Percentiles rank a stretch among this genome's conserved stretches.
Conservation (phyloP, 2,329 filamentous ascomycete species). For the Coniochaeta prunicola region DNA sequence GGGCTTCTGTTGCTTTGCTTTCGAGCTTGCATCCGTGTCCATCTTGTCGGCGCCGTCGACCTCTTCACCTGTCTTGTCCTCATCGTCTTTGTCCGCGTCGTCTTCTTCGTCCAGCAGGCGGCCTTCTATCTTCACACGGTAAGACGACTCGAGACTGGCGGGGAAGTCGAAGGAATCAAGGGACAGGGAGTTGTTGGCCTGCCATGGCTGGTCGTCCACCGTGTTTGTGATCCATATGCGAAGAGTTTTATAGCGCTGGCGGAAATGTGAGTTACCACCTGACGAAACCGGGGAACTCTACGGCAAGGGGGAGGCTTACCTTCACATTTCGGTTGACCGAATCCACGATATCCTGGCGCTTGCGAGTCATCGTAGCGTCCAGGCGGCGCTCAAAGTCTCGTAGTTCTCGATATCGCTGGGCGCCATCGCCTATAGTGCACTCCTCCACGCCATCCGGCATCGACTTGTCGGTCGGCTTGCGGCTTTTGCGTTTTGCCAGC, state of each 20-base stretch:
- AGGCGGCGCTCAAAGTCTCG: constrained; percentile 81
- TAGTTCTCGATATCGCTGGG: constrained; percentile 73
- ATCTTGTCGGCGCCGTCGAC: constrained; percentile 36
- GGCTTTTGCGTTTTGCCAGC: constrained; percentile 70
- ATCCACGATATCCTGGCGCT: constrained; percentile 85
- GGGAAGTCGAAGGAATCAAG: constrained; percentile 77
- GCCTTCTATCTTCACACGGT: constrained; percentile 87
- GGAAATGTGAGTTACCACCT: constrained; percentile 3
- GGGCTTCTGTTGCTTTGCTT: constrained; percentile 26
- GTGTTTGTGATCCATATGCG: constrained; percentile 95
- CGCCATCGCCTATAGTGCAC: constrained; percentile 73
- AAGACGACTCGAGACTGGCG: constrained; percentile 69
- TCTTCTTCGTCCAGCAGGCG: constrained; percentile 67
- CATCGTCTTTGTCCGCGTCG: constrained; percentile 37
- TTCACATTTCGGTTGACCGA: constrained; percentile 67
- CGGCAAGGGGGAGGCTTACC: constrained; percentile 30
- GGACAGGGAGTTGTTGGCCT: constrained; percentile 55
- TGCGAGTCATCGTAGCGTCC: constrained; percentile 90
- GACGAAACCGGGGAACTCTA: neutral
- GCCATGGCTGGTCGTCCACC: constrained; percentile 91
- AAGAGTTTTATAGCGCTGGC: constrained; percentile 70
- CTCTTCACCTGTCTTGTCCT: constrained; percentile 30
- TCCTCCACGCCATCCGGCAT: constrained; percentile 86
- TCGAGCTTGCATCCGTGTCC: constrained; percentile 47
- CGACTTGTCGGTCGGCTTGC: constrained; percentile 91